Evolutionary conservation across 345 rosid species (phyloP), one percentile per base, ranked within the genome.

Genomic region (Gossypium mustelinum): DNA sequence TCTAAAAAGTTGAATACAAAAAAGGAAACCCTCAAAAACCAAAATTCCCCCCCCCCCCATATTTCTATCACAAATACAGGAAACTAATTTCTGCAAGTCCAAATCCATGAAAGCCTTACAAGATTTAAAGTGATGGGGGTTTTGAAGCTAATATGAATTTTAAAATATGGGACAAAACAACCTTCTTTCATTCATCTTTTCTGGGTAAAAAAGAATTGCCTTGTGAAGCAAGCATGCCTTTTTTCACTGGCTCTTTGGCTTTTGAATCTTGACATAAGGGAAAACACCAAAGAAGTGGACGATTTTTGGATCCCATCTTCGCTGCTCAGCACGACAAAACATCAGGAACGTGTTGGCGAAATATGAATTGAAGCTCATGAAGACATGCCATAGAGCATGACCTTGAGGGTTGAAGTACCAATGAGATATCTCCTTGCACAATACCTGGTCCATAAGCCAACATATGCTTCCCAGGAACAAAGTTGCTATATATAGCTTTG

Each of bases 321-420:
- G 85, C 68, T 93, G 98, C 79, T 89, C 84, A 44, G 99, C 99
- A 25, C 97, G 90, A 67, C 99, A 93, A 78, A 95, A 95, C 99
- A 95, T 95, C 86, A 95, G 78, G 87, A 90, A 95, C 1, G 97
- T 91, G 83, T 95, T 95, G 18, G 98, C 98, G 20, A 75, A 91
- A 82, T 93, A 95, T 0, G 97, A 87, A 79, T 91, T 90, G 84
- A 95, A 91, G 45, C 97, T 88, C 99, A 93, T 93, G 65, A 90
- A 86, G 20, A 86, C 80, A 63, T 95, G 99, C 98, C 99, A 93
- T 12, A 93, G 48, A 7, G 99, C 99, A 48, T 95, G 99, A 0
- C 99, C 99, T 68, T 95, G 93, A 11, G 98, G 98, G 76, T 91
- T 91, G 14, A 93, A 68, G 75, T 77, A 77, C 99, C 97, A 91